A percentile compares a stretch with the other conserved stretches of the same genome.
These are phyloP conservation scores for Hypoxylon rickii DNA, from an alignment of 495 filamentous ascomycete species.

Conservation along the genomic window DNA sequence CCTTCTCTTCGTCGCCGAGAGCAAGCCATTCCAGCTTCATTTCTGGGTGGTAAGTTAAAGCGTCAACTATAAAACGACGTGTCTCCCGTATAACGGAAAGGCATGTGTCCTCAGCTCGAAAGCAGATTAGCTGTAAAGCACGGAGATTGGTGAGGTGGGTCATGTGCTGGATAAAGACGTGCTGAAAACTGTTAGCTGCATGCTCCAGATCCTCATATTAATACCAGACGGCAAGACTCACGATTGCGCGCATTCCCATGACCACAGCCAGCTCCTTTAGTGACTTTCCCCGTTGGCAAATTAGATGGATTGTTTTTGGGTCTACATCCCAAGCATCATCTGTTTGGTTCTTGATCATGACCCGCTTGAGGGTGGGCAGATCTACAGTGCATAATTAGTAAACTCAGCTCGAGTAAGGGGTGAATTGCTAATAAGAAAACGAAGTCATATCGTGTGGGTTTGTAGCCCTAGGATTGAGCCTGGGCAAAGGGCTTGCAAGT, in stretches of 20 bases:
- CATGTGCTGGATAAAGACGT: slow-evolving; percentile 58
- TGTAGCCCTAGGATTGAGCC: too few species aligned
- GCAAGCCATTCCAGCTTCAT: slow-evolving; percentile 60
- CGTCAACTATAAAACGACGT: slow-evolving; percentile 58
- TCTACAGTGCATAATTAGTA: slow-evolving; percentile 13
- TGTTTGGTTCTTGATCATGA: slow-evolving; percentile 57
- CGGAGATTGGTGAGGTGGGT: slow-evolving; percentile 50
- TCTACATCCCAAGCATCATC: slow-evolving; percentile 60
- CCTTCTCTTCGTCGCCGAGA: slow-evolving; percentile 47
- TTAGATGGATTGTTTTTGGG: slow-evolving; percentile 50
- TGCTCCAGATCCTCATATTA: too few species aligned
- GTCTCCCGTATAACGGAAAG: slow-evolving; percentile 53
- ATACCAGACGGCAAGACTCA: slow-evolving; percentile 45
- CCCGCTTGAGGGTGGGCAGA: slow-evolving; percentile 40
- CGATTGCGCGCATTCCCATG: slow-evolving; percentile 54
- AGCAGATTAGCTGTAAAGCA: slow-evolving; percentile 56
- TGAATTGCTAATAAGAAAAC: too few species aligned
- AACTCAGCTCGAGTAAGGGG: too few species aligned
- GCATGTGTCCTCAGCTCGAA: slow-evolving; percentile 57
- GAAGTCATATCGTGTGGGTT: too few species aligned
- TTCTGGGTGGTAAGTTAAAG: slow-evolving; percentile 52
- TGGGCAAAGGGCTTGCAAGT: too few species aligned
- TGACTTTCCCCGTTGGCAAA: slow-evolving; percentile 50
- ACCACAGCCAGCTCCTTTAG: slow-evolving; percentile 60
- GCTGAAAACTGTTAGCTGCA: slow-evolving; percentile 41